Base-by-base conservation (phyloP, 75 land plant genomes). In the Adiantum capillusveneris region DNA sequence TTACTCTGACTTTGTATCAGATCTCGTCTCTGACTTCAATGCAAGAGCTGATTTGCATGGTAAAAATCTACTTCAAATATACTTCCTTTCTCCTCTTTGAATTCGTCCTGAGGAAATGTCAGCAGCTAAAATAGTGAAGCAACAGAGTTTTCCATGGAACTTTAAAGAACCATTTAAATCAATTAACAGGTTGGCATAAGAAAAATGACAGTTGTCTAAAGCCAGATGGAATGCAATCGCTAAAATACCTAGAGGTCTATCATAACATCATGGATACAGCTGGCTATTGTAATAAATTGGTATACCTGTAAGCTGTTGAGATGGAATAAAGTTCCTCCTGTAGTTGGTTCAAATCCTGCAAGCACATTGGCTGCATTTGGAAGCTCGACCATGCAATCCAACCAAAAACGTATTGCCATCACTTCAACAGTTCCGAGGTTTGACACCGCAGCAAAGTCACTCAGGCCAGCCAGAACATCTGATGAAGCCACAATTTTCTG, bases 401-500 rank as follows among this genome's bases (percentile, higher is more conserved):
- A 57, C 75, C 75, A 73, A 18, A 73, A 44, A 6, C 75, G 75
- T 27, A 55, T 44, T 31, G 75, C 75, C 25, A 73, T 63, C 24
- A 73, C 73, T 53, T 73, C 75, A 34, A 73, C 28, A 0, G 71
- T 68, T 54, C 73, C 73, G 53, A 73, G 41, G 31, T 67, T 73
- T 29, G 73, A 30, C 21, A 70, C 48, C 19, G 73, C 44, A 50
- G 63, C 37, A 55, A 73, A 73, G 39, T 73, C 75, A 25, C 43
- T 31, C 25, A 50, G 25, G 13, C 22, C 65, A 43, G 48, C 72
- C 27, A 73, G 44, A 12, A 46, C 52, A 11, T 36, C 28, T 21
- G 73, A 73, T 44, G 75, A 68, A 44, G 75, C 75, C 39, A 73
- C 72, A 19, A 73, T 73, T 67, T 55, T 59, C 75, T 73, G 75